A percentile compares a stretch with the other conserved stretches of the same genome.
These are phyloP conservation scores for Pythium dissimile DNA, from an alignment of 352 stramenopile species.

Conservation along the genomic window DNA sequence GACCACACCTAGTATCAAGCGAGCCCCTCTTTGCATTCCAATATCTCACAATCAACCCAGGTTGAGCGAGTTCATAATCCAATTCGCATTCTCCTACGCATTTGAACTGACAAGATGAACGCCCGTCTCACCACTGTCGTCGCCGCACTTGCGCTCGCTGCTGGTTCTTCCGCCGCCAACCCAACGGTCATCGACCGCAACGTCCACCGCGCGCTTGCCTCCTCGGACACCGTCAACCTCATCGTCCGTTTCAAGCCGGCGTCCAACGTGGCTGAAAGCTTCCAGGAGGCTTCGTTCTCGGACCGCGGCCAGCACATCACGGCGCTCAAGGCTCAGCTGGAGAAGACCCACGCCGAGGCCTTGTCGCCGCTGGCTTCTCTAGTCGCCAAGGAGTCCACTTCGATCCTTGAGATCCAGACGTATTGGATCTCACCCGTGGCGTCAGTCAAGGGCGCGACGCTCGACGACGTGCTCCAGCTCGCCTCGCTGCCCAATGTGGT, in stretches of 20 bases:
- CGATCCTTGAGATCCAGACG: constrained; percentile 6
- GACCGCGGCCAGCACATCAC: constrained; percentile 11
- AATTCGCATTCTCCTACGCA: not conserved
- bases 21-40: too few species aligned
- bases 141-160: constrained; percentile 5
- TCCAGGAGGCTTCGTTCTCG: not conserved
- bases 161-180: not conserved
- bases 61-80: too few species aligned
- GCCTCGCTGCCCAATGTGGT: constrained; percentile 8
- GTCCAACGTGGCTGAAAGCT: not conserved
- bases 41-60: too few species aligned
- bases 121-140: constrained; percentile 6
- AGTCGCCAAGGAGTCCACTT: constrained; percentile 13
- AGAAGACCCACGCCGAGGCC: not conserved
- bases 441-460: constrained; percentile 22
- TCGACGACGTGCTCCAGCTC: constrained; percentile 24
- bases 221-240: constrained; percentile 1
- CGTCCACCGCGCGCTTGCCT: constrained; percentile 10
- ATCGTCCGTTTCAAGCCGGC: not conserved
- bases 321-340: constrained; percentile 8
- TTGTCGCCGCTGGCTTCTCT: constrained; percentile 4
- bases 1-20: too few species aligned
- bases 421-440: constrained; percentile 28
- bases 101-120: constrained; percentile 11
- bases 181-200: constrained; percentile 9